Evolutionary conservation across 768 basidiomycete genomes (phyloP), one percentile per base, ranked within the genome.

Genomic region (Serendipita vermifera): DNA sequence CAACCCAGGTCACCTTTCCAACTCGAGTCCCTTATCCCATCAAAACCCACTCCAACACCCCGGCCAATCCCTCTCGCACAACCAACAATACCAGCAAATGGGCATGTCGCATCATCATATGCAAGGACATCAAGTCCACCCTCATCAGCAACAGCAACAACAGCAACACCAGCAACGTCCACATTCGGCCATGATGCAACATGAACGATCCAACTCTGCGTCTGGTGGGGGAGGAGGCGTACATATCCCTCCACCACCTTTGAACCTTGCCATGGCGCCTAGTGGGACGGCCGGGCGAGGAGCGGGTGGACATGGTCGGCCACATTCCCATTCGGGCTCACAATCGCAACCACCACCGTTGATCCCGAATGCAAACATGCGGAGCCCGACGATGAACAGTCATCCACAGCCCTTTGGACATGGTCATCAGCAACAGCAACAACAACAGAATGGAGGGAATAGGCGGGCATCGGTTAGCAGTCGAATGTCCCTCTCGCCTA

Each of bases 331-430:
- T 29, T 51, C 46, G 11, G 22, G 31, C 22, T 51, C 46, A 3
- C 46, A 51, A 26, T 51, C 46, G 9, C 46, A 51, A 51, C 46
- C 46, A 7, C 46, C 46, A 51, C 46, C 46, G 20, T 26, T 51
- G 46, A 51, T 51, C 2, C 46, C 46, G 22, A 51, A 17, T 26
- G 29, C 46, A 29, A 20, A 29, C 9, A n/a, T 9, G 35, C 9
- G 9, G 9, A n/a, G 35, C n/a, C 35, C 9, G 35, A 36, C 35
- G 9, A 9, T 9, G n/a, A 36, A n/a, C n/a, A 9, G n/a, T 9
- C 9, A n/a, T 36, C 9, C n/a, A n/a, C 35, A 9, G 35, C 35
- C 9, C 24, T n/a, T 29, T 51, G 9, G 20, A 29, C n/a, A 29
- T 51, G 15, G 22, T 15, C 20, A 29, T 7, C 46, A 51, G 46